Evolutionary conservation across 768 basidiomycete species (phyloP), one percentile per base, ranked within the genome.

Genomic region (Trametes cinnabarina): DNA sequence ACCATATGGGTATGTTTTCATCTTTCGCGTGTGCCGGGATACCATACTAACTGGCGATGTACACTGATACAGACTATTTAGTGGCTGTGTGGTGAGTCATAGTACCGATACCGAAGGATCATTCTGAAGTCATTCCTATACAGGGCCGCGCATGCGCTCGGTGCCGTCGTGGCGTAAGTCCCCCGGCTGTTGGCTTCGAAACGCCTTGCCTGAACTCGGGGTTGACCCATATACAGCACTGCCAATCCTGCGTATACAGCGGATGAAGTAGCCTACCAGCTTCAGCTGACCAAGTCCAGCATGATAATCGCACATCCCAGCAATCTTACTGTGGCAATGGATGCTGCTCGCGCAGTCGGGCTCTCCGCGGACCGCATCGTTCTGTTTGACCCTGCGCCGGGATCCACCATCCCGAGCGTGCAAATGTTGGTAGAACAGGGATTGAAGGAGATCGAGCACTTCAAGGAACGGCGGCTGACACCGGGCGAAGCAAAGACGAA

Each of bases 131-230:
- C 12, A 6, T 7, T 7, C 30, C 30, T 6, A 7, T 32, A 12
- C 20, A 69, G 68, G 75, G 84, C 85, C 1, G 72, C 73, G 10
- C 85, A 86, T 61, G 72, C 75, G 43, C 73, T 85, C 12, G 83
- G 83, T 8, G 83, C 75, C 14, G 74, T 82, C 26, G 75, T 85
- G 48, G 81, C 82, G 83, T 84, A 66, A 55, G 82, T 72, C 19
- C 7, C 51, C 5, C 5, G 42, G 12, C 35, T 26, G 25, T 32
- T 8, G 7, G 22, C 48, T 50, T n/a, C 17, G 11, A n/a, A 57
- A 39, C 41, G 22, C 5, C 11, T 14, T 1, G 19, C 3, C 32
- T 15, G 3, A 11, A 19, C 19, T 20, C 19, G 19, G n/a, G 6
- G 17, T n/a, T 34, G 3, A 8, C 46, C n/a, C n/a, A n/a, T n/a